A percentile compares a stretch with the other conserved stretches of the same genome.
Conservation (phyloP, 106 monocot species). For the Iris macrosiphon region DNA sequence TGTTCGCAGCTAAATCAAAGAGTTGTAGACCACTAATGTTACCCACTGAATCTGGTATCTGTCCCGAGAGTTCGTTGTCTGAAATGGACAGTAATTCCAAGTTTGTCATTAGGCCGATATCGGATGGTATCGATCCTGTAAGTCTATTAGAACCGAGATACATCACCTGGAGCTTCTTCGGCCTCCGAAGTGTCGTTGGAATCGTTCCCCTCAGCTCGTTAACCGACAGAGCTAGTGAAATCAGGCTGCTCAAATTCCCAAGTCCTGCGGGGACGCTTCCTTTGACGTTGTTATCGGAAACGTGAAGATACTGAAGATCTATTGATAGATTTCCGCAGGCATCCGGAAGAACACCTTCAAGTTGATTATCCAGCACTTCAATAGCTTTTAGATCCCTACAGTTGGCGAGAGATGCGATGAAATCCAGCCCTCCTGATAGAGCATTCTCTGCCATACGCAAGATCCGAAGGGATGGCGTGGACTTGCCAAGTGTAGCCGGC, state of each 20-base stretch:
- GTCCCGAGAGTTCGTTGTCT: not conserved
- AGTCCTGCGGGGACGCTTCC: slow-evolving; percentile 17
- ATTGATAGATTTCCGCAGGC: slow-evolving; percentile 15
- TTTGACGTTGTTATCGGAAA: slow-evolving; percentile 10
- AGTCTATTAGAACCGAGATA: not conserved
- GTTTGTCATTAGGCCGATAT: not conserved
- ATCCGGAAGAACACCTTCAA: slow-evolving; percentile 17
- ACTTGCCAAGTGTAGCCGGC: not conserved
- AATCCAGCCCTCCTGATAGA: slow-evolving; percentile 11
- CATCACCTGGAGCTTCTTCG: not conserved
- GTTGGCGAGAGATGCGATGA: slow-evolving; percentile 1
- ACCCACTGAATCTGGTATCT: slow-evolving; percentile 7
- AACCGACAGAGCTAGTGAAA: not conserved
- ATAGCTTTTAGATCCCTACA: not conserved
- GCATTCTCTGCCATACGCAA: not conserved
- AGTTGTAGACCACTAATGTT: not conserved
- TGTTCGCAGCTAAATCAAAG: not conserved
- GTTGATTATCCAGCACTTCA: slow-evolving; percentile 2
- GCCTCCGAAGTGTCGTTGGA: not conserved
- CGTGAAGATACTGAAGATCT: not conserved
- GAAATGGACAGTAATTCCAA: not conserved
- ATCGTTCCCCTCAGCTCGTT: slow-evolving; percentile 12
- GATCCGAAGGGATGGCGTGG: not conserved
- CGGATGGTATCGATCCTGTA: not conserved
- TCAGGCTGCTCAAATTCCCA: slow-evolving; percentile 3